These are phyloP conservation scores for Acanthamoeba quina DNA, from an alignment of 208 protist genomes.

Conservation along the genomic window DNA sequence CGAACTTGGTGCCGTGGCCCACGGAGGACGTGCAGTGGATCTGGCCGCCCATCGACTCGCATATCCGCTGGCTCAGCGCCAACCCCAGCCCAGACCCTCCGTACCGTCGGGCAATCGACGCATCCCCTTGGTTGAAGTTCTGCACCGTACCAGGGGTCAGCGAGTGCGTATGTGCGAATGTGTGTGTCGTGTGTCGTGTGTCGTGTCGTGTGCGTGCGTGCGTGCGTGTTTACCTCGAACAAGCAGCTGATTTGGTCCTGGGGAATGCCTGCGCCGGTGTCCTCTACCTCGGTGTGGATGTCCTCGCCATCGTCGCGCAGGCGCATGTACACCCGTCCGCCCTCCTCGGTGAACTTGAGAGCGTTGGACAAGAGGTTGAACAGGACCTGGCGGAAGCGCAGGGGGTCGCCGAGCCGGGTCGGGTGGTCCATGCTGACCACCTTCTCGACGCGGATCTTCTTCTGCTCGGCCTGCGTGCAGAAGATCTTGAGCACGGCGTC, in stretches of 20 bases:
- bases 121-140: constrained; percentile 54
- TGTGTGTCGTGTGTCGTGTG: neutral
- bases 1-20: constrained; percentile 56
- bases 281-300: constrained; percentile 73
- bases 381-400: constrained; percentile 67
- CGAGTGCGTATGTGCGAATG: neutral
- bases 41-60: constrained; percentile 38
- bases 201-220: neutral
- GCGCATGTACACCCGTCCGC: neutral
- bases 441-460: constrained; percentile 35
- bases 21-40: neutral
- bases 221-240: constrained; percentile 44
- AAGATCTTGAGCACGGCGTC: constrained; percentile 40
- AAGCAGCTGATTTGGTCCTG: constrained; percentile 63
- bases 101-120: neutral
- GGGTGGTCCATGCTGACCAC: constrained; percentile 16
- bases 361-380: constrained; percentile 70
- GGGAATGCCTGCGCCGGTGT: constrained; percentile 81
- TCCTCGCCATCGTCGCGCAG: constrained; percentile 1
- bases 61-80: constrained; percentile 23
- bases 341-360: constrained; percentile 69
- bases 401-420: constrained; percentile 68
- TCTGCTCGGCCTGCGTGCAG: constrained; percentile 49
- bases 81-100: constrained; percentile 61
- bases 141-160: neutral